Conservation (phyloP, 2,329 filamentous ascomycete genomes). For the Talaromyces sp. region DNA sequence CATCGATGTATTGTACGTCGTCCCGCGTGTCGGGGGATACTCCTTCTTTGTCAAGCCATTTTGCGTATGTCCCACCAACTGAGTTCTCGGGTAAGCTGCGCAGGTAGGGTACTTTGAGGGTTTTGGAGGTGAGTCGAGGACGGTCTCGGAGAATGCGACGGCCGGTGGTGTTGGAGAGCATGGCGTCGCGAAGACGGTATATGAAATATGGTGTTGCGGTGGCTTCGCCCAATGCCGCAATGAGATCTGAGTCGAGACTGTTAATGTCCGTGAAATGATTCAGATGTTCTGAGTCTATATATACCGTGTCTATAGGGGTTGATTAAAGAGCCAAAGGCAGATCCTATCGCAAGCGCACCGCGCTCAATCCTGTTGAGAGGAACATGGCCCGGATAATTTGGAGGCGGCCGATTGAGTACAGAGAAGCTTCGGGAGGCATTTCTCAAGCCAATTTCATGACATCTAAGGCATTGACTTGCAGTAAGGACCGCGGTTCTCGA, state of each 20-base stretch:
- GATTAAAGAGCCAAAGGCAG: constrained; percentile 58
- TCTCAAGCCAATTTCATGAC: constrained; percentile 2
- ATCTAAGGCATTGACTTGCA: not conserved
- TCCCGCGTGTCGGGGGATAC: constrained; percentile 88
- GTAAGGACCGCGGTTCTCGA: not conserved
- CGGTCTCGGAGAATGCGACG: constrained; percentile 87
- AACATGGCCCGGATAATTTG: constrained; percentile 89
- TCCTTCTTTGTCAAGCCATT: constrained; percentile 90
- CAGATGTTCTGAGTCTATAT: not conserved
- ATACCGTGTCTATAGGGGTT: constrained; percentile 77
- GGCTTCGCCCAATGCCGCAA: constrained; percentile 89
- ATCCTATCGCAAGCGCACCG: constrained; percentile 63
- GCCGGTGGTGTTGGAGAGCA: constrained; percentile 80
- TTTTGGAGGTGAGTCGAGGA: constrained; percentile 77
- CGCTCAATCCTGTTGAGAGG: constrained; percentile 78
- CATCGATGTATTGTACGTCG: constrained; percentile 82
- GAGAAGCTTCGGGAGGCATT: constrained; percentile 59
- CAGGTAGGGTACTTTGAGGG: constrained; percentile 65
- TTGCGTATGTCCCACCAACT: constrained; percentile 77
- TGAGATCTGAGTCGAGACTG: constrained; percentile 63
- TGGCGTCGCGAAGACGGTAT: constrained; percentile 81
- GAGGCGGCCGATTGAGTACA: constrained; percentile 75
- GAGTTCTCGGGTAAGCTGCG: constrained; percentile 68
- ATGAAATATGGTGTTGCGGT: constrained; percentile 96
- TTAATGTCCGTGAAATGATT: not conserved